These are phyloP conservation scores for Paecilomyces dactylethromorphus DNA, from an alignment of 2,329 filamentous ascomycete species.

Conservation along the genomic window DNA sequence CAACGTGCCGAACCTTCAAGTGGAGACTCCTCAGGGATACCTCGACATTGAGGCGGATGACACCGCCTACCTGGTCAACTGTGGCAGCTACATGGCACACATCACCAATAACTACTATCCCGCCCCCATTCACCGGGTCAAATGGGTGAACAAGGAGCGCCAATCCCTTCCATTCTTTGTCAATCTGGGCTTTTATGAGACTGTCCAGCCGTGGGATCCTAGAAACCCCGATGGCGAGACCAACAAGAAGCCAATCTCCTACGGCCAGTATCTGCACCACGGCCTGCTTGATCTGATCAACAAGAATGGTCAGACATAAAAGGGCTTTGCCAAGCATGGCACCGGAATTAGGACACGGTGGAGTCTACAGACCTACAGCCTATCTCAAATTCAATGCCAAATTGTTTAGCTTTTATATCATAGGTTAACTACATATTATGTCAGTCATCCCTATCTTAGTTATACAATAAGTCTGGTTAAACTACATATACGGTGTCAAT, in stretches of 20 bases:
- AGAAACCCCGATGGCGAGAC: neutral
- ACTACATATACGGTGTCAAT: too few relatives aligned
- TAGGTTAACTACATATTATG: too few relatives aligned
- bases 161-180: constrained; percentile 1
- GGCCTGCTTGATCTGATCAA: neutral
- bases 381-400: too few relatives aligned
- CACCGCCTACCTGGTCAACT: neutral
- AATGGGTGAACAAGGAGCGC: constrained; percentile 1
- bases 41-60: neutral
- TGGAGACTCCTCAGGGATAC: neutral
- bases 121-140: neutral
- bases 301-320: neutral
- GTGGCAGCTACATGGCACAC: neutral
- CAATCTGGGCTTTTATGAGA: neutral
- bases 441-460: too few relatives aligned
- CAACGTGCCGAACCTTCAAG: neutral
- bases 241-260: neutral
- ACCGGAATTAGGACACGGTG: too few relatives aligned
- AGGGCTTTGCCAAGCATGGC: too few relatives aligned
- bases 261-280: neutral
- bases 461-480: too few relatives aligned
- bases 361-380: too few relatives aligned
- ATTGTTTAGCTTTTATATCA: too few relatives aligned
- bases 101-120: neutral
- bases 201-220: neutral